Evolutionary conservation across 1,284 basidiomycete species (phyloP), one percentile per base, ranked within the genome.

Genomic region (Coniferiporia sulphurascens): DNA sequence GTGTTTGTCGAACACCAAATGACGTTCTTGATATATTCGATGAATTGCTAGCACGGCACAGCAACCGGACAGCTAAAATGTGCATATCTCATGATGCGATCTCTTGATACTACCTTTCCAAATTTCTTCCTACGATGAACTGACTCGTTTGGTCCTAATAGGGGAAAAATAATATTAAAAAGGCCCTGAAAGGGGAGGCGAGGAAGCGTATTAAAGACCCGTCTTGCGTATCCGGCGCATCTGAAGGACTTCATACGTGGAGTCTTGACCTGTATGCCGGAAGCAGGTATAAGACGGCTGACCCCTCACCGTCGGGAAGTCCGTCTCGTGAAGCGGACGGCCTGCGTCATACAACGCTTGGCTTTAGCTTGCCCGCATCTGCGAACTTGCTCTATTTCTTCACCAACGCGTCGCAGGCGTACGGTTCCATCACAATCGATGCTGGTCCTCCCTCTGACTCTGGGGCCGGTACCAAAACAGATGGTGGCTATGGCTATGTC

Each of bases 361-460:
- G 48, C 15, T 48, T 49, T 46, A 36, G 46, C 34, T 4, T 57
- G n/a, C 36, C 48, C 27, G 56, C 36, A 22, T 21, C 35, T 22
- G 19, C 48, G 19, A 10, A 65, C 49, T 60, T 72, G 9, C 9
- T 41, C n/a, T 66, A 70, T 58, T 65, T 72, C 56, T 12, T 68
- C 12, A 54, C 64, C 48, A 60, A 57, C 21, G 71, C 70, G 1
- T 17, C 54, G 36, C 59, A 67, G 32, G 63, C 69, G 2, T 58
- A 66, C 36, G 71, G 71, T n/a, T 7, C 56, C 17, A 60, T 74
- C 53, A 44, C 64, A 3, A 50, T 76, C 15, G 59, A 67, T 4
- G 70, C 71, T 4, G 70, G 70, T 12, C 38, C 27, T 27, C 27
- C 27, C 27, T 27, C 27, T 27, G 27, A 27, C 27, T 27, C 27